Evolutionary conservation across 2,329 filamentous ascomycete genomes (phyloP), one percentile per base, ranked within the genome.

Genomic region (Grosmannia clavigera): DNA sequence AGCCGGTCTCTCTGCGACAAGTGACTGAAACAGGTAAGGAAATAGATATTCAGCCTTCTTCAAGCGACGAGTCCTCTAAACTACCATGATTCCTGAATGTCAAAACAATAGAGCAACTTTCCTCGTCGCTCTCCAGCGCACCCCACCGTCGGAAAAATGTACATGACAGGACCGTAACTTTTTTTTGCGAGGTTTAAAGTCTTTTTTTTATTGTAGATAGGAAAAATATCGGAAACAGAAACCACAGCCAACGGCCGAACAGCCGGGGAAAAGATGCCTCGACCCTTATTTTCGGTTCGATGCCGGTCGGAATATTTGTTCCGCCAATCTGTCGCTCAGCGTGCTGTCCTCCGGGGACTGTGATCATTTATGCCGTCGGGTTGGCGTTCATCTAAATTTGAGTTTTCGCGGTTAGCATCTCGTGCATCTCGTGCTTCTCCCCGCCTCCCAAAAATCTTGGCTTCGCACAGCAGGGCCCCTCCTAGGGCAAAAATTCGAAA

Each of bases 311-410:
- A 46, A 46, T 2, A 11, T 35, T 7, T 10, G 6, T n/a, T 46
- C 16, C 43, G 43, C 7, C 43, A 2, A 9, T 19, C 16, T 43
- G 33, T 31, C 54, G 35, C 33, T 40, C 31, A 19, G 38, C 10
- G 53, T 25, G 29, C 6, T 19, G 25, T 46, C 55, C 5, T 57
- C 55, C 31, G 5, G 14, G 46, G 27, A 5, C 19, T 3, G 11
- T 19, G 19, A 27, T 25, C 25, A 27, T 33, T 60, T 59, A 57
- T 35, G 57, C 55, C 7, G 62, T 27, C 25, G 64, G 64, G 63
- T 65, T 65, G 63, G 64, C 61, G 61, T 65, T 65, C 64, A 65
- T 64, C 64, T 65, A 43, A 2, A 14, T 31, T 31, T 4, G n/a
- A 11, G 46, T 6, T 51, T 51, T 51, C 50, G 27, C 12, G 25